Evolutionary conservation across 73 alveolate species (phyloP), one percentile per base, ranked within the genome.

Genomic region (Paramecium sonneborni): DNA sequence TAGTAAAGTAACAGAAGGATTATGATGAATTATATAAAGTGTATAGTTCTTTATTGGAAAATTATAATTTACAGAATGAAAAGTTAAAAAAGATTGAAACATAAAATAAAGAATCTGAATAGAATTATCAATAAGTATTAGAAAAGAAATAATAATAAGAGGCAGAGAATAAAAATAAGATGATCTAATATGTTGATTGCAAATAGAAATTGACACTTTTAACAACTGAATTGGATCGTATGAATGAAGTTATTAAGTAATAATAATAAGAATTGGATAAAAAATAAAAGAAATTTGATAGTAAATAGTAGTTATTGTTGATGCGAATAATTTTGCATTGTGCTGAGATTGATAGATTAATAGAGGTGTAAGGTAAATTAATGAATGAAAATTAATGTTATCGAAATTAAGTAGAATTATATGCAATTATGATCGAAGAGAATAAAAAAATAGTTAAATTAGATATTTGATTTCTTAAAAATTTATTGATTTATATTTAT

Each of bases 271-370:
- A 79, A 20, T 23, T 18, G 5, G 69, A 43, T 15, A 6, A 41
- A 34, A 79, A 32, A 23, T 79, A 6, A 38, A 46, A 12, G 90
- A 43, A 41, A 44, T 39, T 20, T 7, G 90, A 79, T 2, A 41
- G 10, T 12, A 79, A 79, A 43, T 20, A 24, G 14, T 9, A 79
- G 28, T 7, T 10, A 24, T 24, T 9, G 5, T 28, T 6, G 23
- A 23, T 68, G 41, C 10, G 85, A 68, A 68, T 68, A 6, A 68
- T 68, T 6, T 28, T 68, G 8, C 85, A 68, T 68, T 68, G 85
- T 68, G 7, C 85, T 20, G 85, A 68, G 23, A 24, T 68, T 7
- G 85, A 68, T 68, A 68, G 85, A 68, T 68, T 68, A 68, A 68
- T 23, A 7, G 15, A 24, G 18, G 24, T 68, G 14, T 68, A 68